Evolutionary conservation across 441 rosid species (phyloP), one percentile per base, ranked within the genome.

Genomic region (Brassica balearica): DNA sequence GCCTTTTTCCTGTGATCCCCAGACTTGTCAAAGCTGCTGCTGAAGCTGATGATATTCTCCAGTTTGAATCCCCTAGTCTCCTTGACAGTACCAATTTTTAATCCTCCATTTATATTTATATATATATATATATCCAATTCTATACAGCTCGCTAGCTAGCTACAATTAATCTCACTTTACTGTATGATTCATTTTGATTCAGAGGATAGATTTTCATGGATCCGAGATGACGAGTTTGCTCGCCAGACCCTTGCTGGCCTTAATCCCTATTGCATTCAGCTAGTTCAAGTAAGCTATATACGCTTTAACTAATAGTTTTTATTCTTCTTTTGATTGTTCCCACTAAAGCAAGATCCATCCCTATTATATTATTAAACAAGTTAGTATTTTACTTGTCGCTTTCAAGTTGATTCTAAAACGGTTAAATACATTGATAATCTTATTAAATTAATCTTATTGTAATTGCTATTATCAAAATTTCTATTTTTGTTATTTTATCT

Each of bases 291-390:
- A 46, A 46, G 14, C 53, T 46, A 46, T 46, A 46, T 46, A 88
- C 76, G 53, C 14, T 46, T 46, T 11, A 46, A 46, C 53, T 46
- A 11, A 1, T 3, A 46, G 14, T 46, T 46, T 46, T 46, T 46
- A 9, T 38, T 38, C 8, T 38, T 38, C 4, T 46, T 46, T 46
- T 11, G 53, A 46, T 46, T 46, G 53, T 46, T 46, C 14, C 96
- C 92, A 4, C 4, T 46, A 46, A 46, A 46, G 48, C 12, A 41
- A 41, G 48, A 41, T 41, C 34, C 34, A 29, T 29, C 1, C 34
- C 34, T 29, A 29, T 29, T 29, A 29, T 29, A 29, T 29, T 29
- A 29, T 29, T 29, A 3, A 29, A 29, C 34, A 29, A 29, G 34
- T 29, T 29, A 29, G 34, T 29, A 29, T 29, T 29, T 29, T 29